phyloP scores from a whole-genome alignment of 129 eudicot species.

The Flaveria bidentis region DNA sequence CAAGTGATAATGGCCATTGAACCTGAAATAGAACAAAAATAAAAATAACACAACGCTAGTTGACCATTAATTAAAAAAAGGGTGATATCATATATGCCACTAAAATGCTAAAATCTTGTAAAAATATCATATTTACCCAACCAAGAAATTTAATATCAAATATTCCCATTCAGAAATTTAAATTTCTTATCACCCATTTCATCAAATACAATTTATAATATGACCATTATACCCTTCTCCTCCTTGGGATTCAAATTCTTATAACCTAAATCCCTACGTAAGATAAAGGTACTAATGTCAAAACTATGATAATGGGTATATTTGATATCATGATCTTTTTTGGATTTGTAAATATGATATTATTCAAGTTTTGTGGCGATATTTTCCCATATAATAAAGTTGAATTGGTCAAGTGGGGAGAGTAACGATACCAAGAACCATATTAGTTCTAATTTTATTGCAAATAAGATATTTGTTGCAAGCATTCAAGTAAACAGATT shows the following conservation, averaged over 20 bases:
- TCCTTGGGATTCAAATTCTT: neutral
- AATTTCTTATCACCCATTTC: neutral
- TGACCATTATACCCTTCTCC: neutral
- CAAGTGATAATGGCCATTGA: conserved; percentile 94
- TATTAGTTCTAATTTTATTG: neutral
- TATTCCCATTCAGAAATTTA: neutral
- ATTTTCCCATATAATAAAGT: no score
- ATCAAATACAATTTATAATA: neutral
- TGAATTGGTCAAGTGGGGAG: neutral
- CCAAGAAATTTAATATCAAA: neutral
- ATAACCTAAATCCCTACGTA: neutral
- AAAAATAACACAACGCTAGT: neutral
- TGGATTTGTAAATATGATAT: neutral
- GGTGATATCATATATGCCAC: neutral
- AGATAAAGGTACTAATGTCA: neutral
- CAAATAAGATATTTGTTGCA: neutral
- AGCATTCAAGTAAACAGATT: neutral
- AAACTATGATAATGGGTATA: neutral
- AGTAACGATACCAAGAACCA: conserved; percentile 1
- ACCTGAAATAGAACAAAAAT: conserved; percentile 50
- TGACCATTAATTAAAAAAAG: neutral
- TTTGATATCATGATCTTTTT: neutral
- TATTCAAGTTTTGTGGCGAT: neutral
- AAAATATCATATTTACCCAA: neutral
- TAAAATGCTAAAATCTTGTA: neutral